A percentile compares a stretch with the other conserved stretches of the same genome.
These are phyloP conservation scores for Pseudogymnoascus sp. DNA, from an alignment of 2,329 filamentous ascomycete species.

Conservation along the genomic window DNA sequence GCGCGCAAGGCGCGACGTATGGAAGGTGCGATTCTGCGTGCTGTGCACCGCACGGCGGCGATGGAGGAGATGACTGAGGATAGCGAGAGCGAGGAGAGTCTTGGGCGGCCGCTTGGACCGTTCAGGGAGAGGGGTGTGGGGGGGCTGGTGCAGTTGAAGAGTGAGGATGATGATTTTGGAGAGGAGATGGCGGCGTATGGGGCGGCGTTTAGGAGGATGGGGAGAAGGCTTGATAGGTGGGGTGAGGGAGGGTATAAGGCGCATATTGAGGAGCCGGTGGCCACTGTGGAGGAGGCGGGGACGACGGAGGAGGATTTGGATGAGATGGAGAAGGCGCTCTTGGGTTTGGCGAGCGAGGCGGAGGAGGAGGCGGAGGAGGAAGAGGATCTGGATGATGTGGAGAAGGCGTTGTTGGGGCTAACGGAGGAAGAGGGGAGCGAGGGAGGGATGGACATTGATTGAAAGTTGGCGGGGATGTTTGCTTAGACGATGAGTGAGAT, in stretches of 20 bases:
- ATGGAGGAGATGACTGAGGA: conserved; percentile 51
- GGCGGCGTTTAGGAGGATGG: conserved; percentile 54
- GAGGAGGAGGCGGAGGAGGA: conserved; percentile 35
- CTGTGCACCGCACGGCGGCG: conserved; percentile 54
- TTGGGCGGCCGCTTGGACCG: conserved; percentile 24
- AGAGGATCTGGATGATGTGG: conserved; percentile 39
- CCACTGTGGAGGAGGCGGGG: conserved; percentile 27
- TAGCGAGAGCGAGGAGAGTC: conserved; percentile 50
- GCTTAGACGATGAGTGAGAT: neutral
- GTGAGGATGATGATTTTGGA: conserved; percentile 65
- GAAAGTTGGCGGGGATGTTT: neutral
- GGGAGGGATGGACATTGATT: conserved; percentile 26
- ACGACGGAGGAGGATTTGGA: conserved; percentile 41
- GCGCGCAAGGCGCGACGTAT: conserved; percentile 53
- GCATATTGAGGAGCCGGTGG: conserved; percentile 28
- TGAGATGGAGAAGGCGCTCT: conserved; percentile 45
- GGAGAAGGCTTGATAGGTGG: conserved; percentile 64
- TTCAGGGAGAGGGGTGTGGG: conserved; percentile 52
- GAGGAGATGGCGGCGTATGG: conserved; percentile 63
- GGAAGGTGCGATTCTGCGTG: conserved; percentile 59
- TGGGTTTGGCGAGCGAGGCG: conserved; percentile 39
- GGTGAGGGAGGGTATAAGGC: conserved; percentile 28
- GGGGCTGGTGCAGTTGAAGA: conserved; percentile 54
- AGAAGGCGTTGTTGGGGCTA: conserved; percentile 30
- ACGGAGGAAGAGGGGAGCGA: conserved; percentile 28